phyloP scores from a whole-genome alignment of 345 rosid species.

The Gossypium raimondii region DNA sequence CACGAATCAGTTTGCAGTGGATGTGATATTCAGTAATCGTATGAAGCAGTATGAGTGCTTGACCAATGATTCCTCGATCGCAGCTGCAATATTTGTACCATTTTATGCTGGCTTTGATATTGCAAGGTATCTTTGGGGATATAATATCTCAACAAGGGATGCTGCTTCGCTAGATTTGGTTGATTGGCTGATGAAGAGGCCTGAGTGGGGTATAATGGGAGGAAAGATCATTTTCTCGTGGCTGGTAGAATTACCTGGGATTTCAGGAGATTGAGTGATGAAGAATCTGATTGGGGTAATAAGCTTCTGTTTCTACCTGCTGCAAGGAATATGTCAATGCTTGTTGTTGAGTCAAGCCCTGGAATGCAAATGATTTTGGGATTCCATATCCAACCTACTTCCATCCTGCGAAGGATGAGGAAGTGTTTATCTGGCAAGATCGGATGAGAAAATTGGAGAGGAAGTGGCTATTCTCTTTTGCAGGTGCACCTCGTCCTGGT shows the following conservation, averaged over 20 bases:
- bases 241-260: conserved; percentile 95
- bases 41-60: conserved; percentile 90
- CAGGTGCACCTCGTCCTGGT: conserved; percentile 83
- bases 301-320: conserved; percentile 83
- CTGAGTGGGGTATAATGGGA: conserved; percentile 79
- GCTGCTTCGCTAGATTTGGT: conserved; percentile 84
- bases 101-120: conserved; percentile 87
- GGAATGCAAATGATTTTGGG: conserved; percentile 90
- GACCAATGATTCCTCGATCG: conserved; percentile 73
- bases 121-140: conserved; percentile 81
- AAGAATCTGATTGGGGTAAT: conserved; percentile 82
- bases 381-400: conserved; percentile 87
- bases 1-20: conserved; percentile 84
- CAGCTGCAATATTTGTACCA: conserved; percentile 83
- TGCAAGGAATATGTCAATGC: conserved; percentile 89
- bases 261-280: conserved; percentile 70
- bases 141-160: conserved; percentile 62
- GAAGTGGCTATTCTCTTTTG: conserved; percentile 92
- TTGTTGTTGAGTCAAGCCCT: conserved; percentile 93
- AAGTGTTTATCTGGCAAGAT: conserved; percentile 76
- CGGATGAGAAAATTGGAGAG: conserved; percentile 79
- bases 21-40: conserved; percentile 71
- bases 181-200: conserved; percentile 76
- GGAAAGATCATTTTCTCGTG: conserved; percentile 87
- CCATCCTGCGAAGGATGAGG: conserved; percentile 77